Base-by-base conservation (phyloP, 129 eudicot genomes). In the Cynara cardunculus region DNA sequence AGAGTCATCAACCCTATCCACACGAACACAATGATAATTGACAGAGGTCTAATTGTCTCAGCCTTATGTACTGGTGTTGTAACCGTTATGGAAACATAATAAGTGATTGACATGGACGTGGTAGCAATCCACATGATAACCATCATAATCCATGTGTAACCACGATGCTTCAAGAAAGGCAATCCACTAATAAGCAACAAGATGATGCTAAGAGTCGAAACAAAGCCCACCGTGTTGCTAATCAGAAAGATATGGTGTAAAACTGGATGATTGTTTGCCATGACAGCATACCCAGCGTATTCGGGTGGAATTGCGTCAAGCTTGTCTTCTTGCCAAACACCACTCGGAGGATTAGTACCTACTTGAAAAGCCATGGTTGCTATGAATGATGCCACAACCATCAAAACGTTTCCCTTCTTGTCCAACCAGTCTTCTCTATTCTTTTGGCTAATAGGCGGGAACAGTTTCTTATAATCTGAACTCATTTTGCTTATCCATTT, bases 291-390 rank as follows among this genome's bases (percentile, higher is more conserved):
- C 44, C 91, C 91, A 13, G 93, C 91, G 31, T 14, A n/a, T 25
- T 35, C 82, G 8, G 10, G 72, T 21, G 76, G 72, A 1, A 3
- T 3, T 16, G 1, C 34, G 0, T 1, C 21, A 2, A 1, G 24
- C 1, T 53, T 4, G 32, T 46, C 27, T 1, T 80, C 78, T 64
- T 81, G 87, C 91, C 89, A 89, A 28, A 86, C 88, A 18, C 91
- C 90, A 19, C 95, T 56, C 0, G 95, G 91, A 59, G 95, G 92
- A 74, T 39, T 84, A 5, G 59, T 75, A 31, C 85, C 92, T 10
- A 83, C 89, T 84, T 90, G 92, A 71, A 90, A 88, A 4, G 92
- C 87, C 89, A 88, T 84, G 7, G 89, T 84, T 66, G 90, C 90
- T 1, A 90, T 84, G 14, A 90, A 84, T n/a, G 92, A 84, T 31